Evolutionary conservation across 306 rosid species (phyloP).

Genomic region (Abrus precatorius): DNA sequence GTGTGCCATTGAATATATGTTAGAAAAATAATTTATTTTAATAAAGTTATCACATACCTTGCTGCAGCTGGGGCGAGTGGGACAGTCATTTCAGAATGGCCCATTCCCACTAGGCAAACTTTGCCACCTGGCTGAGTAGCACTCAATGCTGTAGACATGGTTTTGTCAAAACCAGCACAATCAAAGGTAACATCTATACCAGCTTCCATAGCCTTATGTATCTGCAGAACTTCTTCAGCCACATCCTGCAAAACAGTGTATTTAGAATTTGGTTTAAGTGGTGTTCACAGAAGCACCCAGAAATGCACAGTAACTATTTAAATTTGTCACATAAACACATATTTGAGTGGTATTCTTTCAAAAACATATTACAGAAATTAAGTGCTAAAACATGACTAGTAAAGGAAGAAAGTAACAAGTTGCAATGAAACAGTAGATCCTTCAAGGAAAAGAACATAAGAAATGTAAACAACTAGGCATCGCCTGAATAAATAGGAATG

Average conservation of each 20-base stretch:
- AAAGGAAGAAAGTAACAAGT: neutral
- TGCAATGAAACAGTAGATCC: neutral
- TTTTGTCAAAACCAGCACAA: constrained; percentile 89
- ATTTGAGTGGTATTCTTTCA: neutral
- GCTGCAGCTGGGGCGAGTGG: constrained; percentile 88
- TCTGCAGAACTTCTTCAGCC: constrained; percentile 66
- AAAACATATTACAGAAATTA: constrained; percentile 24
- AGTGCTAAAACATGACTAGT: neutral
- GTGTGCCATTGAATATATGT: too few relatives aligned
- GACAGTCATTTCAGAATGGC: constrained; percentile 78
- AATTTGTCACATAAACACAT: neutral
- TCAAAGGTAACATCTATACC: constrained; percentile 77
- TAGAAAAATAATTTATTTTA: too few relatives aligned
- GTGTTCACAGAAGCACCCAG: neutral
- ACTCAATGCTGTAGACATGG: constrained; percentile 83
- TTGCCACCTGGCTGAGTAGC: constrained; percentile 85
- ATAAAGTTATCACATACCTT: constrained; percentile 52
- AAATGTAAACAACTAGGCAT: constrained; percentile 24
- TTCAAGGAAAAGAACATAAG: constrained; percentile 5
- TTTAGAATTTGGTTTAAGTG: constrained; percentile 27
- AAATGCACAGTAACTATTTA: constrained; percentile 20
- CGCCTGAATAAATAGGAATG: constrained; percentile 1
- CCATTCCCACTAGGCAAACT: constrained; percentile 95
- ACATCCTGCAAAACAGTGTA: constrained; percentile 63
- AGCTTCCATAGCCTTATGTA: constrained; percentile 67